Conservation (phyloP, 192 early-diverging fungal species). For the Hyaloraphidium curvatum region DNA sequence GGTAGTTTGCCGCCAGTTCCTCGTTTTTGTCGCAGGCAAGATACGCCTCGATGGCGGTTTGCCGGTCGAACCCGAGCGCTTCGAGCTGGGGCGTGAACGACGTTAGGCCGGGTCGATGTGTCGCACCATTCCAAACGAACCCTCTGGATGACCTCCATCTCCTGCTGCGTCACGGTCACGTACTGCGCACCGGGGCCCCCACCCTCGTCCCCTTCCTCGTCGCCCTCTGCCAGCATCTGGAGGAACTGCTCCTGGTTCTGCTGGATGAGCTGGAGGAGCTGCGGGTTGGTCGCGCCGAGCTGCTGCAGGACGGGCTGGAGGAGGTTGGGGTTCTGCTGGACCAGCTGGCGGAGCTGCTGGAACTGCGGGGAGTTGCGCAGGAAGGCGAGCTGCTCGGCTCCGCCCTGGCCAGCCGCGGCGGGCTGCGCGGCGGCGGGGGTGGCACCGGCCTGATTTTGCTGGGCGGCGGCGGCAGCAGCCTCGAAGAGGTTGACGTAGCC, state of each 20-base stretch:
- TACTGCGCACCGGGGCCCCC: constrained; percentile 22
- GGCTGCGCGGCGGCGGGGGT: too few relatives aligned
- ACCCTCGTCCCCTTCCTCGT: constrained; percentile 22
- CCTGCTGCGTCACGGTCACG: constrained; percentile 70
- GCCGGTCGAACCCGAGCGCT: constrained; percentile 69
- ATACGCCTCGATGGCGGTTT: constrained; percentile 73
- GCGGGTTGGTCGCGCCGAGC: constrained; percentile 65
- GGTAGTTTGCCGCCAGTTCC: constrained; percentile 86
- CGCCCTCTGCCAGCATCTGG: constrained; percentile 49
- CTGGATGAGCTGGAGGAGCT: constrained; percentile 56
- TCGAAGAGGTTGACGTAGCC: neutral
- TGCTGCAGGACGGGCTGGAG: constrained; percentile 70
- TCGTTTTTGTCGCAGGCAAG: constrained; percentile 97
- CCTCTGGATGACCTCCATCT: constrained; percentile 74
- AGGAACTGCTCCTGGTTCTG: constrained; percentile 63
- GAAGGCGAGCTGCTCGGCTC: neutral
- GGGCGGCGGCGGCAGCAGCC: neutral
- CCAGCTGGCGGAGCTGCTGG: constrained; percentile 71
- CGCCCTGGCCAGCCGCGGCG: neutral
- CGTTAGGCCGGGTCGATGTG: neutral
- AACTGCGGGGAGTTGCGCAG: constrained; percentile 71
- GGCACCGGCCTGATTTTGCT: constrained; percentile 9
- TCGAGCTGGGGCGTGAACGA: constrained; percentile 28
- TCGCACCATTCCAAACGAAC: constrained; percentile 17
- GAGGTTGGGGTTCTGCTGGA: constrained; percentile 67